These are phyloP conservation scores for Kazachstania sp. DNA, from an alignment of 1,139 yeast genomes.

Conservation along the genomic window DNA sequence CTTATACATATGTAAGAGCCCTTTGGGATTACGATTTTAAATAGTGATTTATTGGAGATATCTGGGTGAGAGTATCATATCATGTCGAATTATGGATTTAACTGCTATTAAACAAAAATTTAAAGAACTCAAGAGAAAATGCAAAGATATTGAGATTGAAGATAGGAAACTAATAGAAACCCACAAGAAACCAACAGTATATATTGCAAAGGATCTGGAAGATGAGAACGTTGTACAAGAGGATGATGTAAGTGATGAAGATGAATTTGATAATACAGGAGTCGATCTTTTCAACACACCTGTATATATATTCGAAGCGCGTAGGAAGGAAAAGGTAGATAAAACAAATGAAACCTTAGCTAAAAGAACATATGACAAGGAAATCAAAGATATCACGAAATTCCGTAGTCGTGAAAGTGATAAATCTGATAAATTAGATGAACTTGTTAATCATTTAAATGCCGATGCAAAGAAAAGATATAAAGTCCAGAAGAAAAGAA, in stretches of 20 bases:
- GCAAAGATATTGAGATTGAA: conserved; percentile 37
- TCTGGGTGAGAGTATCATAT: too few species aligned
- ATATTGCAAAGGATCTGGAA: conserved; percentile 20
- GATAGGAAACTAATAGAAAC: conserved; percentile 33
- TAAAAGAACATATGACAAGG: conserved; percentile 27
- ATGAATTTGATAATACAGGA: conserved; percentile 13
- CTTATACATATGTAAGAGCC: too few species aligned
- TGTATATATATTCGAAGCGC: conserved; percentile 44
- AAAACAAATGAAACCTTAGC: conserved; percentile 18
- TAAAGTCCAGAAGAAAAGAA: conserved; percentile 16
- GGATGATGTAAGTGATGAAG: conserved; percentile 25
- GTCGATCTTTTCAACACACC: conserved; percentile 1
- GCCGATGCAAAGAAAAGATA: conserved; percentile 21
- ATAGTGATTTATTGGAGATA: neutral
- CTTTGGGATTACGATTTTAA: neutral
- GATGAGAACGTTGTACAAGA: neutral
- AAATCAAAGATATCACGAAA: conserved; percentile 33
- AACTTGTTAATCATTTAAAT: conserved; percentile 18
- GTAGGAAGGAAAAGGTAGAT: conserved; percentile 32
- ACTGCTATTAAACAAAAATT: conserved; percentile 18
- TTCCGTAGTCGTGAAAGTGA: conserved; percentile 13
- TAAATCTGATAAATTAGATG: conserved; percentile 18
- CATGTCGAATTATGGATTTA: conserved; percentile 11
- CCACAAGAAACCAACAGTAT: conserved; percentile 34
- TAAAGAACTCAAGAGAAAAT: conserved; percentile 27